Evolutionary conservation across 106 monocot genomes (phyloP).

Genomic region (Apostasia ramifera): DNA sequence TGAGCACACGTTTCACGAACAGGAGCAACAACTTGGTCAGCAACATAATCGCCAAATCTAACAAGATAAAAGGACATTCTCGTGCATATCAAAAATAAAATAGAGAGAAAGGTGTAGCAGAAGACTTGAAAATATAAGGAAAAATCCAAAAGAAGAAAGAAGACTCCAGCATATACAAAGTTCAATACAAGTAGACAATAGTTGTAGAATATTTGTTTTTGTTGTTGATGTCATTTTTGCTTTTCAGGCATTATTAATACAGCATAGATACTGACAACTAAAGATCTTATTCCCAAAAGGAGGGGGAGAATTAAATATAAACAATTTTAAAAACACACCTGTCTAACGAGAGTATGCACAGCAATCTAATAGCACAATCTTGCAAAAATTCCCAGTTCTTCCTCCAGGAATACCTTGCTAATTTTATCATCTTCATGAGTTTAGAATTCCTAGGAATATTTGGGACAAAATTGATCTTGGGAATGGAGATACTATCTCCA

Average conservation of each 20-base stretch:
- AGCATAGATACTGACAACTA: no score
- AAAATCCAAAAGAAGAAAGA: background rate
- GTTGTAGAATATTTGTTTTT: no score
- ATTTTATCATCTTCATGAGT: slow-evolving; percentile 57
- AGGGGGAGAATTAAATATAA: background rate
- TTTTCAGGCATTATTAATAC: no score
- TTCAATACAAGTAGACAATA: no score
- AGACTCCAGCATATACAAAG: no score
- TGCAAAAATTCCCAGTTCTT: slow-evolving; percentile 98
- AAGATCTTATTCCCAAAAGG: no score
- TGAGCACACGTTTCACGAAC: slow-evolving; percentile 98
- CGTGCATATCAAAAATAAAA: background rate
- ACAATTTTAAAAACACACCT: slow-evolving; percentile 39
- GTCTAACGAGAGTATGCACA: slow-evolving; percentile 89
- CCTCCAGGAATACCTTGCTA: slow-evolving; percentile 60
- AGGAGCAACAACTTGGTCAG: slow-evolving; percentile 98
- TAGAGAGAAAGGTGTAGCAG: slow-evolving; percentile 1
- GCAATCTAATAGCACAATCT: slow-evolving; percentile 89
- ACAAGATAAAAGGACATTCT: background rate
- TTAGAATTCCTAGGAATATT: slow-evolving; percentile 48
- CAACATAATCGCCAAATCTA: slow-evolving; percentile 97
- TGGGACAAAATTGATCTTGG: slow-evolving; percentile 15
- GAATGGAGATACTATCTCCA: slow-evolving; percentile 19
- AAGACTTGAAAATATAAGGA: background rate
- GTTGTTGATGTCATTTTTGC: no score